These are phyloP conservation scores for Myriosclerotinia duriaeana DNA, from an alignment of 2,329 filamentous ascomycete genomes.

Conservation along the genomic window DNA sequence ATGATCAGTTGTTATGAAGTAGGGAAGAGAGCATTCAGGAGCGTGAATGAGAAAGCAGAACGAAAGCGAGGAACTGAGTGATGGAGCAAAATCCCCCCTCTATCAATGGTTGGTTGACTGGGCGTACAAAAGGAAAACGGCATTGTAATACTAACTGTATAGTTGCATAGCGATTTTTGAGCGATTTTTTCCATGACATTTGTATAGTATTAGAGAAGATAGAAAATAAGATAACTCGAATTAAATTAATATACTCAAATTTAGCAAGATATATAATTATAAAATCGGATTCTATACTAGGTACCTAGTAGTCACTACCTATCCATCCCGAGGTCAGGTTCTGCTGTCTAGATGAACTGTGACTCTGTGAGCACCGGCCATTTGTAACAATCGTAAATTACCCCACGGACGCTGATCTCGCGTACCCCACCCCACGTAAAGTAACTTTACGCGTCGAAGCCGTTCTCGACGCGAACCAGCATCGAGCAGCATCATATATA, in stretches of 20 bases:
- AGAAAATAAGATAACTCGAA: conserved; percentile 18
- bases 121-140: conserved; percentile 11
- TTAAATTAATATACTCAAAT: conserved; percentile 1
- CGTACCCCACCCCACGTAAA: conserved; percentile 18
- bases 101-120: neutral
- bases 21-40: conserved; percentile 81
- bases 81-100: conserved; percentile 23
- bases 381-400: too few species aligned
- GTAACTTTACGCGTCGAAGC: conserved; percentile 13
- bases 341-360: too few species aligned
- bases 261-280: neutral
- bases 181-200: conserved; percentile 23
- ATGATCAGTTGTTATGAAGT: conserved; percentile 99
- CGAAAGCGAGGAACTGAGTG: conserved; percentile 31
- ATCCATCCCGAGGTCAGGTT: too few species aligned
- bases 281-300: neutral
- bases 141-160: conserved; percentile 24
- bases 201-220: conserved; percentile 27
- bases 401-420: conserved; percentile 8
- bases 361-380: too few species aligned
- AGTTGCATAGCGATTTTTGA: conserved; percentile 34
- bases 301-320: too few species aligned
- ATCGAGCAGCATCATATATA: too few species aligned
- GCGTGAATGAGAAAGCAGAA: conserved; percentile 61
- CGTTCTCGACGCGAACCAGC: neutral